Base-by-base conservation (phyloP, 2,329 filamentous ascomycete species). In the Phyllosticta citribraziliensis region DNA sequence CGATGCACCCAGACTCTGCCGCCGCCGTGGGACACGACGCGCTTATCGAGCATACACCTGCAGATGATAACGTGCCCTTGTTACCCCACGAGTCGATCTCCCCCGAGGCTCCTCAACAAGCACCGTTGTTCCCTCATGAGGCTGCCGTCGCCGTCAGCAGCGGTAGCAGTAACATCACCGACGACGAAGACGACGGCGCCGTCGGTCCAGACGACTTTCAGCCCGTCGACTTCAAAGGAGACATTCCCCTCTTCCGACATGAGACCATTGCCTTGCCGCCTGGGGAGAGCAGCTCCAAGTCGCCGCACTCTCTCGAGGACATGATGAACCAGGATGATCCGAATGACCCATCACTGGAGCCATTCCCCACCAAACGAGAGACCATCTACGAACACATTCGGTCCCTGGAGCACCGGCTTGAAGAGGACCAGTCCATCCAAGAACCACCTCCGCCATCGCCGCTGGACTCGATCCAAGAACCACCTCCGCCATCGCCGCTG, bases 221-320 rank as follows among this genome's bases (percentile, higher is more conserved):
- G 22, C 30, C 60, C 11, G 51, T 58, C 14, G 55, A 57, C n/a
- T 57, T 52, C 55, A 56, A 62, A 14, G 60, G 60, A 12, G 60
- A 58, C 9, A 65, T 67, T 20, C 75, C 73, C 20, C 67, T 75
- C 1, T 65, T 76, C 52, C 68, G 69, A 22, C 74, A 77, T 50
- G 74, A 77, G 64, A 70, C 70, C 59, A 62, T 69, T 17, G 20
- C 59, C 40, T 17, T 56, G 64, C 65, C 60, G 55, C 69, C 65
- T 63, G 66, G 65, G 61, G 66, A 66, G 53, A 66, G 14, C n/a
- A 5, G 14, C 6, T 63, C 53, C 19, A 51, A 56, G 35, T 6
- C 56, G 9, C 56, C 62, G 12, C 56, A 60, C 6, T 62, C 60
- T 22, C 55, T 58, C 51, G 50, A 62, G 24, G 55, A 58, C 20